Evolutionary conservation across 2,329 filamentous ascomycete species (phyloP).

Genomic region (Hymenoscyphus repandus): DNA sequence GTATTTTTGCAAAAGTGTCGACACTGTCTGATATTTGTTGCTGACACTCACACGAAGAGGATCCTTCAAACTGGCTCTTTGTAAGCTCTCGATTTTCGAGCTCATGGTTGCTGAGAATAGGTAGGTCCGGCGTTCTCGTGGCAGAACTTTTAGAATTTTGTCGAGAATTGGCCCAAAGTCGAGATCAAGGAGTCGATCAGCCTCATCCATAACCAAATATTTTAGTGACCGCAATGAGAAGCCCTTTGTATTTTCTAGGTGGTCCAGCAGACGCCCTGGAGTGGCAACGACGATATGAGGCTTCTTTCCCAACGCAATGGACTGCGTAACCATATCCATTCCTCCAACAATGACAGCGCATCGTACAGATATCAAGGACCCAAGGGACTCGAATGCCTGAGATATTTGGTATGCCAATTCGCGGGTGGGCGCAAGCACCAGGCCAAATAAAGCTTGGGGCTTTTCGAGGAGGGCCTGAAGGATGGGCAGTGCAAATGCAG

Average conservation of each 20-base stretch:
- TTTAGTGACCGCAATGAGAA: constrained; percentile 79
- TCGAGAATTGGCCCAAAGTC: constrained; percentile 91
- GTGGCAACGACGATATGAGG: constrained; percentile 93
- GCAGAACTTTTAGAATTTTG: constrained; percentile 87
- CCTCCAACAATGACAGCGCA: constrained; percentile 86
- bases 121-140: constrained; percentile 71
- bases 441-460: constrained; percentile 78
- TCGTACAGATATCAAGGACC: constrained; percentile 80
- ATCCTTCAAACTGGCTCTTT: constrained; percentile 81
- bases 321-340: constrained; percentile 90
- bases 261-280: constrained; percentile 82
- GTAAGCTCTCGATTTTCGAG: constrained; percentile 86
- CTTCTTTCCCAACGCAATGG: constrained; percentile 90
- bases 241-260: constrained; percentile 94
- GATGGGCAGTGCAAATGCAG: constrained; percentile 89
- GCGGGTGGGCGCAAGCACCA: constrained; percentile 86
- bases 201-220: constrained; percentile 93
- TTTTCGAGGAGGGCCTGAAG: constrained; percentile 86
- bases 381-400: constrained; percentile 80
- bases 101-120: constrained; percentile 95
- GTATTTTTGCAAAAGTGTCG: constrained; percentile 80
- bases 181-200: constrained; percentile 84
- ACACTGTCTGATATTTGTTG: constrained; percentile 86
- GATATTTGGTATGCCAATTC: constrained; percentile 91
- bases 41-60: constrained; percentile 77